Base-by-base conservation (phyloP, 352 stramenopile species). In the Sclerospora graminicola region DNA sequence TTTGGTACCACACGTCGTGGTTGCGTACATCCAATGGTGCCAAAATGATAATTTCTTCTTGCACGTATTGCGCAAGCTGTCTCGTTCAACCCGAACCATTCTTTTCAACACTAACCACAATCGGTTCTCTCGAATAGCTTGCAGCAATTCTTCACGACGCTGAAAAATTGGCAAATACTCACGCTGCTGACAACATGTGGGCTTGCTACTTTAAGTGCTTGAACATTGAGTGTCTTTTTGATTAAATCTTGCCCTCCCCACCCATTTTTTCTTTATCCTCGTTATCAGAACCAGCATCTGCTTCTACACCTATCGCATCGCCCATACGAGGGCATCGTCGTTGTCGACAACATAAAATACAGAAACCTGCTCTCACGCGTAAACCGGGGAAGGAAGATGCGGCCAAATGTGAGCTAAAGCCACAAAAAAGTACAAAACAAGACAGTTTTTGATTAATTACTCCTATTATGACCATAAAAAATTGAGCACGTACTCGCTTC, bases 1-100 rank as follows among this genome's bases (percentile, higher is more conserved):
- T 98, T 99, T 8, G 96, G 96, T 5, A 96, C 96, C 18, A 99
- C 96, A 52, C 96, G 89, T 58, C 96, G 80, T n/a, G 96, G 96
- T 65, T 99, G 95, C 10, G 95, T 98, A 69, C 95, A 98, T 1
- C 86, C 94, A 13, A 98, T 89, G 51, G 84, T 93, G 1, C 86
- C 85, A 51, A 89, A 90, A 43, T 78, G 57, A 0, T 77, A 76
- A 59, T 94, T 57, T 95, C 86, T 56, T 97, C 89, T 39, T 84
- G 82, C 13, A 97, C 55, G 23, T 96, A 97, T 59, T 99, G 95
- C 5, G 93, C 98, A 5, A 99, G 63, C 55, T 99, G 96, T 11
- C 95, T 99, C 5, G 96, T 99, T 63, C 98, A 98, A 23, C 93
- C 90, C 2, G 80, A 96, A 18, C 96, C 95, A 4, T 95, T 99